Evolutionary conservation across 2,329 filamentous ascomycete species (phyloP).

Genomic region (Talaromyces verruculosus): DNA sequence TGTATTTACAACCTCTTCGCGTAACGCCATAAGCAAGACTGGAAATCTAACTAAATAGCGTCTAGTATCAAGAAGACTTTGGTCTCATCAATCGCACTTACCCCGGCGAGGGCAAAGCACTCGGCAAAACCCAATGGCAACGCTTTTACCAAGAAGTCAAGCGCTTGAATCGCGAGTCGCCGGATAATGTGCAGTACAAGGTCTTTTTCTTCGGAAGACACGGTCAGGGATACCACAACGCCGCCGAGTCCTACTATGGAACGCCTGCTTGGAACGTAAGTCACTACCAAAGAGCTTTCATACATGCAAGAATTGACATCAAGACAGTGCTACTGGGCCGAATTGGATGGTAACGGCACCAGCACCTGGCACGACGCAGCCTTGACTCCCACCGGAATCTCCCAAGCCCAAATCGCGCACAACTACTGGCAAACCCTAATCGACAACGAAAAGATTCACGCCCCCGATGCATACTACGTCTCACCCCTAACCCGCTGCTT

Average conservation of each 20-base stretch:
- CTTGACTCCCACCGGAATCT: slow-evolving; percentile 52
- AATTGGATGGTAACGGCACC: slow-evolving; percentile 56
- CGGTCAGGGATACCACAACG: slow-evolving; percentile 62
- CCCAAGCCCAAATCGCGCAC: slow-evolving; percentile 49
- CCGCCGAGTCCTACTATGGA: slow-evolving; percentile 58
- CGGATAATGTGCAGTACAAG: slow-evolving; percentile 50
- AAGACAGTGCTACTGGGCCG: slow-evolving; percentile 57
- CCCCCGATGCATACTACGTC: slow-evolving; percentile 56
- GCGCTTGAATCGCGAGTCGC: slow-evolving; percentile 46
- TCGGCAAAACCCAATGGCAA: slow-evolving; percentile 54
- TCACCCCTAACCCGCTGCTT: slow-evolving; percentile 59
- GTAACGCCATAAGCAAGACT: not conserved
- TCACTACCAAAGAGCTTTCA: slow-evolving; percentile 16
- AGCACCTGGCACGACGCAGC: slow-evolving; percentile 58
- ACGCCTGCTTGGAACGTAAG: slow-evolving; percentile 60
- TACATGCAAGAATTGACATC: not conserved
- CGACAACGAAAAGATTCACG: slow-evolving; percentile 48
- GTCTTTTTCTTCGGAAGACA: slow-evolving; percentile 61
- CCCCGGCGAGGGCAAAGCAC: slow-evolving; percentile 35
- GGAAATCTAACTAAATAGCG: not conserved
- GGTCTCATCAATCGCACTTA: slow-evolving; percentile 53
- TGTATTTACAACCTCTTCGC: slow-evolving; percentile 16
- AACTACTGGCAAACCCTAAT: slow-evolving; percentile 54
- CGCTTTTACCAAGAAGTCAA: slow-evolving; percentile 53
- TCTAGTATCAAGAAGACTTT: slow-evolving; percentile 37